Percentiles rank a stretch among this genome's conserved stretches.
phyloP scores from a whole-genome alignment of 495 filamentous ascomycete species.

The Penicillium robsamsonii region DNA sequence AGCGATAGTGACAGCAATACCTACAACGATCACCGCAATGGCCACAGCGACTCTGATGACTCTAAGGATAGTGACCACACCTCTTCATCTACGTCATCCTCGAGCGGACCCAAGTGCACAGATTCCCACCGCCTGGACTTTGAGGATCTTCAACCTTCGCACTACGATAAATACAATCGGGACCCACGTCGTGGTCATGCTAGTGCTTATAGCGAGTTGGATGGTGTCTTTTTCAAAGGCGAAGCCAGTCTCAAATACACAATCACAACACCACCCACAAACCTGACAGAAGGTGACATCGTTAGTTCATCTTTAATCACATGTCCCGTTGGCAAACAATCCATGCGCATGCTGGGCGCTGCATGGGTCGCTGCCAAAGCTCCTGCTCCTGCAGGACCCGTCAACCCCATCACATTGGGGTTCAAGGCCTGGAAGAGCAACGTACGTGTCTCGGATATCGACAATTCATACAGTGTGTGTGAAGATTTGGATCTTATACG shows the following conservation, averaged over 20 bases:
- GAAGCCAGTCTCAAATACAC: background rate
- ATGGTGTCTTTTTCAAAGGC: conserved; percentile 10
- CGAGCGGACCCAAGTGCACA: background rate
- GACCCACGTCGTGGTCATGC: background rate
- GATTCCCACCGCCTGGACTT: conserved; percentile 4
- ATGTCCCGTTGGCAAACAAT: conserved; percentile 5
- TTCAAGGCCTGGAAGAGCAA: conserved; percentile 13
- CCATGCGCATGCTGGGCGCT: conserved; percentile 6
- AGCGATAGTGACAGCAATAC: background rate
- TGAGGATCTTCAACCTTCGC: background rate
- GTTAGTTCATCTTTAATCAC: background rate
- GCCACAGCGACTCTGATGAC: no score
- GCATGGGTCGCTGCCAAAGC: conserved; percentile 7
- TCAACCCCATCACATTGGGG: background rate
- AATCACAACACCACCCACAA: background rate
- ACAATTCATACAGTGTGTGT: conserved; percentile 9
- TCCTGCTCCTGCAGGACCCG: background rate
- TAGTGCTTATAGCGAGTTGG: conserved; percentile 1
- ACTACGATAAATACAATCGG: conserved; percentile 1
- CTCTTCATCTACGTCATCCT: background rate
- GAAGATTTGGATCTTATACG: background rate
- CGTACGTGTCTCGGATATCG: conserved; percentile 1
- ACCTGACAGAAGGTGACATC: background rate
- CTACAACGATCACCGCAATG: no score
- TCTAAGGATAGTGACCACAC: background rate